These are phyloP conservation scores for Pseudogymnoascus sp. DNA, from an alignment of 2,329 filamentous ascomycete species.

Conservation along the genomic window DNA sequence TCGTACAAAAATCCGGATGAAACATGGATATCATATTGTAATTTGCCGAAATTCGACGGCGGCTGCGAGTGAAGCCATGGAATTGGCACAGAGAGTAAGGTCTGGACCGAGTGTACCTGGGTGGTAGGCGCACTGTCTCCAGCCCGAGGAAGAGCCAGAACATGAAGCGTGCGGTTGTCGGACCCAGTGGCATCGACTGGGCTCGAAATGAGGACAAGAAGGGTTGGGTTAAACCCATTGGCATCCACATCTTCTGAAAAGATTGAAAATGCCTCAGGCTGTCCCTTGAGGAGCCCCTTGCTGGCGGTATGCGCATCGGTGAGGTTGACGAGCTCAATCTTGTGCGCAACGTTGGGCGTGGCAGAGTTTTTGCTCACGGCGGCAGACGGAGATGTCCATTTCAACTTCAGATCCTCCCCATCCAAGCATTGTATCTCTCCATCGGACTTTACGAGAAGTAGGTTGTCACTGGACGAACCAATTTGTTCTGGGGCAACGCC, in stretches of 20 bases:
- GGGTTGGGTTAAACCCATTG: slow-evolving; percentile 41
- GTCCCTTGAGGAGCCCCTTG: slow-evolving; percentile 41
- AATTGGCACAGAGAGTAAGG: slow-evolving; percentile 23
- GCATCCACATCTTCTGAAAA: slow-evolving; percentile 35
- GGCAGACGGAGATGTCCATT: slow-evolving; percentile 39
- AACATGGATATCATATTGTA: slow-evolving; percentile 51
- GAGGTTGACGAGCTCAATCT: slow-evolving; percentile 28
- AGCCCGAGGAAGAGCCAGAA: slow-evolving; percentile 24
- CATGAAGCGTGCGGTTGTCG: slow-evolving; percentile 21
- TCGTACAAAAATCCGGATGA: slow-evolving; percentile 59
- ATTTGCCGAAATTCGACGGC: slow-evolving; percentile 11
- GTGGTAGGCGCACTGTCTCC: neutral
- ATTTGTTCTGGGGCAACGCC: slow-evolving; percentile 28
- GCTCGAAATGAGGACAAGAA: slow-evolving; percentile 41
- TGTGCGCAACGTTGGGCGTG: slow-evolving; percentile 25
- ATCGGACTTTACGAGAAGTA: slow-evolving; percentile 53
- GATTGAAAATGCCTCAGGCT: slow-evolving; percentile 45
- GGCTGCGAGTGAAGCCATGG: slow-evolving; percentile 10
- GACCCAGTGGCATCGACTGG: slow-evolving; percentile 18
- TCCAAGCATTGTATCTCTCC: slow-evolving; percentile 57
- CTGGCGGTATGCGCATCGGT: slow-evolving; percentile 28
- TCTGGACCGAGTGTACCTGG: slow-evolving; percentile 24
- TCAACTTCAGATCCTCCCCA: slow-evolving; percentile 45
- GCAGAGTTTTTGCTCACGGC: slow-evolving; percentile 30
- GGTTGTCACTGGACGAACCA: slow-evolving; percentile 22